Base-by-base conservation (phyloP, 495 filamentous ascomycete genomes). In the Neurospora sp. region DNA sequence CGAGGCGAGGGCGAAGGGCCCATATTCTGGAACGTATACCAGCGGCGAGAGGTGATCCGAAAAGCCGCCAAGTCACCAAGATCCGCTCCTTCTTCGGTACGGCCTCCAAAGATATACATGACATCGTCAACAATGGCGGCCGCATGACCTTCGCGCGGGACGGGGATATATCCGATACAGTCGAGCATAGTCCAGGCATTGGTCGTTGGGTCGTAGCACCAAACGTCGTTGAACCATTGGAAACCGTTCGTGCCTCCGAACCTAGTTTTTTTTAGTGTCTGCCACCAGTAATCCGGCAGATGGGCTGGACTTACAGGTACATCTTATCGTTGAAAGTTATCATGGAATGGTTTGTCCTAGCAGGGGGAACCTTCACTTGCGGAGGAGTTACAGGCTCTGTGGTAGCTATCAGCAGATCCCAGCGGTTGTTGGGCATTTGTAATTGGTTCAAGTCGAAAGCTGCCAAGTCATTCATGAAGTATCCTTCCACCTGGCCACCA, bases 1-100 rank as follows among this genome's bases (percentile, higher is more conserved):
- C 96, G 86, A 22, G 96, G 91, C 8, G 94, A 97, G 1, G 96
- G 96, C 4, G 94, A 94, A 2, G 93, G 95, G 0, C 96, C 96
- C 96, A 99, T 99, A 77, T 99, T 99, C 78, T 98, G 96, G 83
- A 99, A 99, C 12, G 95, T 98, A 79, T 98, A 99, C 96, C 96
- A 99, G 44, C 96, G 90, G 72, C 91, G 89, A 7, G 93, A 92
- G 3, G 91, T 88, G 74, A 99, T 98, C 31, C 94, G 89, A 83
- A 99, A 99, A 2, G 96, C 96, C 1, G 96, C 95, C 68, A 99
- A 82, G 80, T 99, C 96, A 27, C 96, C 96, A 22, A 98, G 83
- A 78, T 98, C 96, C 38, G 89, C 86, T 1, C 96, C 96, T 69
- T 97, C 93, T 77, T 97, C 92, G 5, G 92, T 97, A 65, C 96